Evolutionary conservation across 495 filamentous ascomycete species (phyloP).

Genomic region (Tuber microsphaerosporum): DNA sequence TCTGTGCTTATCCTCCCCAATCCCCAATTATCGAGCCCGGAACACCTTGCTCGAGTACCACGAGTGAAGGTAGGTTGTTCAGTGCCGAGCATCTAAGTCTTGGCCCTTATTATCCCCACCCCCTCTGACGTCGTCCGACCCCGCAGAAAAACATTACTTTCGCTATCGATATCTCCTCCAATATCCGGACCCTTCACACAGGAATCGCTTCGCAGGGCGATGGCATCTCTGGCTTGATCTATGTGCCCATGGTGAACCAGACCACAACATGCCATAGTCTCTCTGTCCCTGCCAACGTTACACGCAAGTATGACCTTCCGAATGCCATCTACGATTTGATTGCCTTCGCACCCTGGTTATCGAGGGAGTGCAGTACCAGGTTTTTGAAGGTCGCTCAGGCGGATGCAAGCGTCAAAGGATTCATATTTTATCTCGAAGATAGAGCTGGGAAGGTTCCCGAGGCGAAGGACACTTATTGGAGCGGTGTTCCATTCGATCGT

Average conservation of each 20-base stretch:
- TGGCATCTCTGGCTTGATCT: conserved; percentile 59
- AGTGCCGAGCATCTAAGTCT: not conserved
- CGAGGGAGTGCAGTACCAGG: conserved; percentile 56
- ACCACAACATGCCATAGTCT: conserved; percentile 55
- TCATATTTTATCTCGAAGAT: conserved; percentile 68
- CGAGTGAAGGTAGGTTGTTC: conserved; percentile 27
- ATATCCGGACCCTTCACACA: conserved; percentile 36
- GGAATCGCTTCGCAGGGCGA: conserved; percentile 27
- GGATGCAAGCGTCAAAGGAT: conserved; percentile 52
- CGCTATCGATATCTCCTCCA: conserved; percentile 21
- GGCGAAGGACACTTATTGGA: conserved; percentile 56
- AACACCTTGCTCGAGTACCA: conserved; percentile 25
- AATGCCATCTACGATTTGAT: conserved; percentile 55
- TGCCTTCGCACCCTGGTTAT: conserved; percentile 85
- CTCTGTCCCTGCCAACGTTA: conserved; percentile 65
- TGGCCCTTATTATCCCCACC: not conserved
- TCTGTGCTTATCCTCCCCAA: conserved; percentile 38
- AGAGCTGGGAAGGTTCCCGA: conserved; percentile 56
- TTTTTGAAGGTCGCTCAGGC: conserved; percentile 59
- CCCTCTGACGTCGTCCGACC: conserved; percentile 1
- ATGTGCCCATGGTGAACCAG: conserved; percentile 61
- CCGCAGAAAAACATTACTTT: conserved; percentile 37
- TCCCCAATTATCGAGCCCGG: conserved; percentile 27
- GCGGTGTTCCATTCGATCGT: conserved; percentile 51
- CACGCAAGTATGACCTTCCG: conserved; percentile 61